Base-by-base conservation (phyloP, 148 eudicot species). In the Fallopia convolvulus region DNA sequence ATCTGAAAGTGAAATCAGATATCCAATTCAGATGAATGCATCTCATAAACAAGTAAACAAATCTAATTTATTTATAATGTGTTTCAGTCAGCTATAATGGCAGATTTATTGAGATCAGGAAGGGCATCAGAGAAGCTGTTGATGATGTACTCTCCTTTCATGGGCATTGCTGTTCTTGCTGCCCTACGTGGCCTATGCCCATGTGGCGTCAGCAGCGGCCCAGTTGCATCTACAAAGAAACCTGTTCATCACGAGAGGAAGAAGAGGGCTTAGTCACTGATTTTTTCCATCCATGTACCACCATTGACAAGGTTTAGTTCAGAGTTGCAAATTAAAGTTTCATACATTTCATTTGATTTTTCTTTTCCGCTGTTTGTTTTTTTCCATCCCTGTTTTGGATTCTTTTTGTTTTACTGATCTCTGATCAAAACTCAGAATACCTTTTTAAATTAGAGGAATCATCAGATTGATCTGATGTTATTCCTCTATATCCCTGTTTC, bases 71-170 rank as follows among this genome's bases (percentile, higher is more conserved):
- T 5, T 36, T 36, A 36, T 68, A 10, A 39, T 68, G 72, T 68
- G 41, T 68, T 6, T 32, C 85, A 93, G 97, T 92, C 79, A 53
- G 96, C 92, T 20, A 83, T 93, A 79, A 76, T 91, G 52, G 71
- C 87, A 2, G 98, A 93, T 74, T 33, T 91, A 73, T 20, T 72
- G 15, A 63, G 78, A n/a, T 91, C 98, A 3, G 76, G 80, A 36
- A 88, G 73, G 79, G 90, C 93, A 76, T 85, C 96, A 50, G 92
- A 91, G 6, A 78, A 83, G 81, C 75, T 91, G 78, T 44, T 84
- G 77, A 91, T 79, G 89, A 72, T 93, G 55, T 88, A 93, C 83
- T 56, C 23, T 72, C 98, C 97, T 6, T 91, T 93, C 77, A 12
- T 91, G 77, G 92, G 91, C 39, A 77, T 88, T 17, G 90, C 91